phyloP scores from a whole-genome alignment of 192 early-diverging fungal species.

The Mortierella hygrophila region DNA sequence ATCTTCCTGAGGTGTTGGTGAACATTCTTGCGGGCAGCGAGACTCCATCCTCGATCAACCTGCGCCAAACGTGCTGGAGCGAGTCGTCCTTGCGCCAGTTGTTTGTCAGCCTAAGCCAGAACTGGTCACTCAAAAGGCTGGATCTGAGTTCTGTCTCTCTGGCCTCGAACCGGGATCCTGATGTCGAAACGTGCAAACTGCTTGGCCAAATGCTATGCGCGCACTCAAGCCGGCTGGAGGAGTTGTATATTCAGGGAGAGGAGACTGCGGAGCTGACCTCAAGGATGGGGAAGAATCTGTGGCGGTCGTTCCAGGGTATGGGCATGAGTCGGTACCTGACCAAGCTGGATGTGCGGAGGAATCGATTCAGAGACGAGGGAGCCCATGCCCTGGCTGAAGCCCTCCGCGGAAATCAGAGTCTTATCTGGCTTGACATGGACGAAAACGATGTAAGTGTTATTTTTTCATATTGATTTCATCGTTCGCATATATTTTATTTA shows the following conservation, averaged over 20 bases:
- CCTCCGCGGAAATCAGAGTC: slow-evolving; percentile 47
- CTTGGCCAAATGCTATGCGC: slow-evolving; percentile 50
- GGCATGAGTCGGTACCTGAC: slow-evolving; percentile 46
- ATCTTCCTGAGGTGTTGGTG: slow-evolving; percentile 51
- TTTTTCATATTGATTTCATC: neutral
- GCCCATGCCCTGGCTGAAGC: slow-evolving; percentile 54
- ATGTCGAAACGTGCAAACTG: slow-evolving; percentile 57
- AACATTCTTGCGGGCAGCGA: slow-evolving; percentile 53
- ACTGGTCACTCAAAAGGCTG: slow-evolving; percentile 49
- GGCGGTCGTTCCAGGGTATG: slow-evolving; percentile 45
- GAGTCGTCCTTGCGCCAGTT: slow-evolving; percentile 62
- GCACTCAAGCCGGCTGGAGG: slow-evolving; percentile 53
- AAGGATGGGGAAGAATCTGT: slow-evolving; percentile 53
- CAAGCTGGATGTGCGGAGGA: slow-evolving; percentile 45
- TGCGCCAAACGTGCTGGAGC: slow-evolving; percentile 63
- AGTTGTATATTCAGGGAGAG: slow-evolving; percentile 48
- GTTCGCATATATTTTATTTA: neutral
- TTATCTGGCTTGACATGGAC: slow-evolving; percentile 57
- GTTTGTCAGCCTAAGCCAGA: slow-evolving; percentile 59
- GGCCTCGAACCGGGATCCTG: slow-evolving; percentile 39
- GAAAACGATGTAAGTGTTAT: slow-evolving; percentile 58
- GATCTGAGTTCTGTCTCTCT: slow-evolving; percentile 59
- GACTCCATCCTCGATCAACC: slow-evolving; percentile 47
- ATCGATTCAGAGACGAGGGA: slow-evolving; percentile 56
- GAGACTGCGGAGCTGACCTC: slow-evolving; percentile 40